A percentile compares a stretch with the other conserved stretches of the same genome.
Conservation (phyloP, 2,329 filamentous ascomycete genomes). For the Trichoderma lentiforme region DNA sequence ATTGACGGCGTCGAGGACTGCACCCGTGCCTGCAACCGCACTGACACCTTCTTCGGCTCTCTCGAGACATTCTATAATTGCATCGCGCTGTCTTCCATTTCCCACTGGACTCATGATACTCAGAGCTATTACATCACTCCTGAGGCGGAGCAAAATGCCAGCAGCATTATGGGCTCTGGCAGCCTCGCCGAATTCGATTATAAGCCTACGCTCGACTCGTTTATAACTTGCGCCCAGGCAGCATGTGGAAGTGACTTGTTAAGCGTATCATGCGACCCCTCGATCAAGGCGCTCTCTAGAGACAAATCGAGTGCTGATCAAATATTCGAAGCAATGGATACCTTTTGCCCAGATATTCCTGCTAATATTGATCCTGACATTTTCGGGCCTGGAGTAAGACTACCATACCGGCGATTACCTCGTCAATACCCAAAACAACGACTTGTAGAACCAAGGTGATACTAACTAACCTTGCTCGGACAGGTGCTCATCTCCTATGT, state of each 20-base stretch:
- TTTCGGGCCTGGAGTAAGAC: constrained; percentile 38
- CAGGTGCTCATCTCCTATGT: constrained; percentile 40
- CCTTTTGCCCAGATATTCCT: constrained; percentile 35
- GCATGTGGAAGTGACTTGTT: constrained; percentile 35
- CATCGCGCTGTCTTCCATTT: constrained; percentile 34
- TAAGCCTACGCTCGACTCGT: constrained; percentile 30
- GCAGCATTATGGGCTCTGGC: constrained; percentile 34
- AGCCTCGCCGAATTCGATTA: constrained; percentile 32
- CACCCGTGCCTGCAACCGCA: constrained; percentile 32
- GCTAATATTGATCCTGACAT: constrained; percentile 40
- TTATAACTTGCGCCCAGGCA: constrained; percentile 35
- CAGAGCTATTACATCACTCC: constrained; percentile 30
- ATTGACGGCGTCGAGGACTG: constrained; percentile 32
- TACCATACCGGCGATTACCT: neutral
- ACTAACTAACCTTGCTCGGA: constrained; percentile 14
- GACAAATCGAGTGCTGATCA: constrained; percentile 27
- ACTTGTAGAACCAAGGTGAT: neutral
- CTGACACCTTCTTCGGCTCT: constrained; percentile 32
- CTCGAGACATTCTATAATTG: constrained; percentile 41
- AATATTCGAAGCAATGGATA: constrained; percentile 34
- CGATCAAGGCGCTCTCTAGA: constrained; percentile 28
- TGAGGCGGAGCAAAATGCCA: constrained; percentile 37
- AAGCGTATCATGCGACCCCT: constrained; percentile 30
- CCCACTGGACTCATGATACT: constrained; percentile 33
- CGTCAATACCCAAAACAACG: neutral